A percentile compares a stretch with the other conserved stretches of the same genome.
These are phyloP conservation scores for Acer saccharum DNA, from an alignment of 345 rosid species.

Conservation along the genomic window DNA sequence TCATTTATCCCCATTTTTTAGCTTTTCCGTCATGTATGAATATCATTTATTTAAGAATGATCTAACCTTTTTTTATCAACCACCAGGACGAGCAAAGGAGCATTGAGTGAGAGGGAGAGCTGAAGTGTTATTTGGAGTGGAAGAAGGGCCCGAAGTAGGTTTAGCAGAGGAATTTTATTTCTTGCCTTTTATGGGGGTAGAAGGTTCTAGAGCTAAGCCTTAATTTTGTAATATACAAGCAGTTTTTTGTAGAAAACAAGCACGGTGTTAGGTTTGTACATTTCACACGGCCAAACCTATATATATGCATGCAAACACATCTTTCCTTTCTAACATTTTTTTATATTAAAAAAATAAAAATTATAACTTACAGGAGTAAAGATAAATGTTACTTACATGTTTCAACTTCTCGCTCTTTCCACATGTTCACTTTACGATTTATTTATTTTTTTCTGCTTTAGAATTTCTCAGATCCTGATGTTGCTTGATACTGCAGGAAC, in stretches of 20 bases:
- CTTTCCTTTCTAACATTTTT: background rate
- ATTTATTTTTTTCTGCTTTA: background rate
- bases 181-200: background rate
- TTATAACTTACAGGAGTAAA: background rate
- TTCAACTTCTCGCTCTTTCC: background rate
- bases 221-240: background rate
- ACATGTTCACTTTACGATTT: background rate
- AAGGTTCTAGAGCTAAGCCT: constrained; percentile 14
- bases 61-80: background rate
- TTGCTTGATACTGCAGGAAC: constrained; percentile 29
- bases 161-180: background rate
- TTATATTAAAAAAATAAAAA: background rate
- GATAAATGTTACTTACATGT: background rate
- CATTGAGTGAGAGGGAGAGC: background rate
- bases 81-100: constrained; percentile 6
- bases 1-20: background rate
- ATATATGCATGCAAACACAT: background rate
- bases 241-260: background rate
- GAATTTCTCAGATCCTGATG: constrained; percentile 10
- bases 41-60: background rate
- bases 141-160: background rate
- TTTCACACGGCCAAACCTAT: background rate
- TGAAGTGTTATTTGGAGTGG: constrained; percentile 6
- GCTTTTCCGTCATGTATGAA: background rate
- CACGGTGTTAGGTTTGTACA: background rate